Conservation (phyloP, 2,329 filamentous ascomycete species). For the Paramyrothecium roridum region DNA sequence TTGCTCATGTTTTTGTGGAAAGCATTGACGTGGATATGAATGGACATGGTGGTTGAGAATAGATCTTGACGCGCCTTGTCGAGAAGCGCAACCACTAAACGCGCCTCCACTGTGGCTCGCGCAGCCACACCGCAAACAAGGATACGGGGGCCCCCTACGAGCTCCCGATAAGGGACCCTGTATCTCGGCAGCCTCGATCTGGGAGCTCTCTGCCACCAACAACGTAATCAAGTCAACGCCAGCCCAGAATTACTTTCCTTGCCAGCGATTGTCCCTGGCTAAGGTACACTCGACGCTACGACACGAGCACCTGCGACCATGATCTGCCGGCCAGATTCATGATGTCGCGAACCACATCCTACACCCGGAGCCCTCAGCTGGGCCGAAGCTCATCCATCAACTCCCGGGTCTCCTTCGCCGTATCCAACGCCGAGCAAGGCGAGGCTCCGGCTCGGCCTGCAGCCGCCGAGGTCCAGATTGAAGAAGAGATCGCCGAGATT, state of each 20-base stretch:
- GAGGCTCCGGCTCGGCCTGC: slow-evolving; percentile 47
- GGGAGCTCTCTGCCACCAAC: neutral
- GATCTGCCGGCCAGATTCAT: slow-evolving; percentile 36
- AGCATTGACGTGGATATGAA: no score
- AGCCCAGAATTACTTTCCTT: neutral
- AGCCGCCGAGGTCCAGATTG: slow-evolving; percentile 67
- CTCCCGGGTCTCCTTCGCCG: slow-evolving; percentile 65
- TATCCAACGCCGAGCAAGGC: slow-evolving; percentile 63
- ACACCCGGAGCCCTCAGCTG: slow-evolving; percentile 32
- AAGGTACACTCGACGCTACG: neutral
- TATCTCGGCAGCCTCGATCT: neutral
- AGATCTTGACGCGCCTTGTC: neutral
- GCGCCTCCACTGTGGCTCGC: slow-evolving; percentile 3
- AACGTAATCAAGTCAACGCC: neutral
- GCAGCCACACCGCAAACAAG: neutral
- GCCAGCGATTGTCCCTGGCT: neutral
- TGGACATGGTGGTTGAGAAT: no score
- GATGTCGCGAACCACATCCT: slow-evolving; percentile 52
- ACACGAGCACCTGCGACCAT: slow-evolving; percentile 27
- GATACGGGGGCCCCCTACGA: neutral
- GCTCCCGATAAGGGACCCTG: slow-evolving; percentile 1
- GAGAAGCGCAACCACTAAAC: slow-evolving; percentile 3
- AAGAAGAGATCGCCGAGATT: slow-evolving; percentile 95
- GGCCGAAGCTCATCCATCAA: slow-evolving; percentile 53
- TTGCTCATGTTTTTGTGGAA: no score